A percentile compares a stretch with the other conserved stretches of the same genome.
Evolutionary conservation across 2,329 filamentous ascomycete genomes (phyloP).

Genomic region (Blumeria hordei): DNA sequence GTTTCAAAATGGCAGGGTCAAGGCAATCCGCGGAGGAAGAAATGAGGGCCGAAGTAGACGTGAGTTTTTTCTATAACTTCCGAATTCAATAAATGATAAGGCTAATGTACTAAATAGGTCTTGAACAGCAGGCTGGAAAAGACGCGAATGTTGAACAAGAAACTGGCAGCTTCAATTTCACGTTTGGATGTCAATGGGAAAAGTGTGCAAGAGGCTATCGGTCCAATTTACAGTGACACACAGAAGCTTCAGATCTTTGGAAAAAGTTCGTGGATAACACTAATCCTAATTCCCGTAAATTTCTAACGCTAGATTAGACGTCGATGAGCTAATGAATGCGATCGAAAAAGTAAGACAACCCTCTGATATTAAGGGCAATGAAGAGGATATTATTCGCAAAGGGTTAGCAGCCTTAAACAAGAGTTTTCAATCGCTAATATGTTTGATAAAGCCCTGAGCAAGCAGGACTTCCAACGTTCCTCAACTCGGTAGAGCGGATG

Average conservation of each 20-base stretch:
- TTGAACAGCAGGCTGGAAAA: conserved; percentile 61
- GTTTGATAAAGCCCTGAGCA: conserved; percentile 39
- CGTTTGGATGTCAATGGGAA: conserved; percentile 72
- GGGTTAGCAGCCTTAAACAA: conserved; percentile 24
- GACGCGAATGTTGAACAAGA: conserved; percentile 79
- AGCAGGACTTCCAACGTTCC: conserved; percentile 60
- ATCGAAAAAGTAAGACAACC: conserved; percentile 78
- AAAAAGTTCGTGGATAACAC: conserved; percentile 31
- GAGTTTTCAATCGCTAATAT: conserved; percentile 6
- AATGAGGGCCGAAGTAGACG: conserved; percentile 41
- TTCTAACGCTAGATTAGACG: conserved; percentile 27
- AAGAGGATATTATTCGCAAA: conserved; percentile 73
- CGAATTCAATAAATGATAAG: background rate
- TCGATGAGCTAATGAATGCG: conserved; percentile 62
- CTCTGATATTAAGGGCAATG: conserved; percentile 74
- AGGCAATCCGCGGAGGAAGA: conserved; percentile 29
- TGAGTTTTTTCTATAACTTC: conserved; percentile 1
- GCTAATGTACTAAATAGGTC: conserved; percentile 17
- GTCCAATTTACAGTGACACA: conserved; percentile 80
- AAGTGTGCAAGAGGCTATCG: conserved; percentile 75
- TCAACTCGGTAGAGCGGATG: conserved; percentile 71
- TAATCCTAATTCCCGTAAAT: background rate
- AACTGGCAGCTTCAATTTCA: conserved; percentile 71
- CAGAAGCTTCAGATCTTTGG: conserved; percentile 71
- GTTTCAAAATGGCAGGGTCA: background rate